Base-by-base conservation (phyloP, 495 filamentous ascomycete genomes). In the Penicillium malachiteum region DNA sequence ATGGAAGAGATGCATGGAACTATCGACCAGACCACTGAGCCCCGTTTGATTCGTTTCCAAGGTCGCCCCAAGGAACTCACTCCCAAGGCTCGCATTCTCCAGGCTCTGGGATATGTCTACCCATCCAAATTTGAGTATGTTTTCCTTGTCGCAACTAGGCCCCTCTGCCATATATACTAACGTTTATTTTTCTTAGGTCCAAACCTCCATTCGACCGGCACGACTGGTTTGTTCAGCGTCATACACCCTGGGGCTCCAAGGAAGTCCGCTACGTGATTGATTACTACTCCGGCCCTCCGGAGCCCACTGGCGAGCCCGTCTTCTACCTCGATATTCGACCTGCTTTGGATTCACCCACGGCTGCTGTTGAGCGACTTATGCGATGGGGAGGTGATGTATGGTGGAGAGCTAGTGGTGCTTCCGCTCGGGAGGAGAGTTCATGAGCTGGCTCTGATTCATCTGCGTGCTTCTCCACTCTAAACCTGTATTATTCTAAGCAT, bases 311-410 rank as follows among this genome's bases (percentile, higher is more conserved):
- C 2, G 91, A 96, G 63, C 92, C 94, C 2, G 92, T 97, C 7
- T 99, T 99, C 75, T 97, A 86, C 66, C 82, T 99, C 44, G 94
- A 99, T 69, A 95, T 99, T n/a, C 81, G 94, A 54, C 94, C 94
- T 11, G 94, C 94, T 10, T 63, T 96, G n/a, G 92, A 96, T 63
- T 78, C 83, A 3, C 92, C 91, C 2, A 89, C 82, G 0, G 84
- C 84, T 10, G 90, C 90, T 32, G 84, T 85, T 18, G 95, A 97
- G 78, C 82, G 95, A 50, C 67, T 91, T 56, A 80, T 96, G 70
- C 75, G 92, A 64, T 97, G 95, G 94, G 88, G 90, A 48, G 89
- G 89, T 12, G 91, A 96, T 74, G 84, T 96, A 5, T 98, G 94
- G 94, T 94, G 87, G 81, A 82, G 81, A 58, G 94, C 92, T 8